A percentile compares a stretch with the other conserved stretches of the same genome.
Conservation (phyloP, 805 yeast species). For the Yamadazyma kitorensis region DNA sequence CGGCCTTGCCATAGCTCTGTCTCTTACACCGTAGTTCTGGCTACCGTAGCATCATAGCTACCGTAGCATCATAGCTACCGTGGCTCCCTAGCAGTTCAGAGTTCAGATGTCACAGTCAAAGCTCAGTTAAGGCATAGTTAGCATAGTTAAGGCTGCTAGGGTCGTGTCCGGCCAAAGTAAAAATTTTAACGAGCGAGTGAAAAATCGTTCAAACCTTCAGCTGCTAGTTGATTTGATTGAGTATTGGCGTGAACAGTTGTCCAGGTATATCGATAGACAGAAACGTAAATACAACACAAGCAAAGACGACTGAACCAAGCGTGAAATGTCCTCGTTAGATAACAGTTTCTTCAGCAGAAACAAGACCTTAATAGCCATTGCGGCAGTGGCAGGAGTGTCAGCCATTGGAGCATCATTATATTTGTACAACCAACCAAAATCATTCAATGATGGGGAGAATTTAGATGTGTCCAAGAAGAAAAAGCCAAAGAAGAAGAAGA, state of each 20-base stretch:
- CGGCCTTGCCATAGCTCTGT: no score
- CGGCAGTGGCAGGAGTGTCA: conserved; percentile 61
- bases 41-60: no score
- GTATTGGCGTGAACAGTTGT: no score
- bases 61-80: no score
- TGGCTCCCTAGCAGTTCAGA: no score
- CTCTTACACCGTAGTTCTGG: no score
- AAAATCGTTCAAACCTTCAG: background rate
- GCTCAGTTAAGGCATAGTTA: no score
- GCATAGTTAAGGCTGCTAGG: no score
- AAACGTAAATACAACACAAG: no score
- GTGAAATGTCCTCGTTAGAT: conserved; percentile 12
- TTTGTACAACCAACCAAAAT: conserved; percentile 28
- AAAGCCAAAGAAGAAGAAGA: conserved; percentile 48
- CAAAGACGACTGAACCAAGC: background rate
- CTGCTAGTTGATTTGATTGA: background rate
- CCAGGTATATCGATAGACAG: no score
- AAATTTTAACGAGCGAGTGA: background rate
- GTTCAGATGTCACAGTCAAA: no score
- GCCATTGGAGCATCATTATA: conserved; percentile 62
- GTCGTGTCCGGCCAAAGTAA: background rate
- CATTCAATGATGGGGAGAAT: conserved; percentile 5
- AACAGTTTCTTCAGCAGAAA: conserved; percentile 46
- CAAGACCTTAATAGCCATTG: conserved; percentile 57
- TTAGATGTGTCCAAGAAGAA: conserved; percentile 35